Evolutionary conservation across 768 basidiomycete genomes (phyloP), one percentile per base, ranked within the genome.

Genomic region (Hypholoma sublateritium): DNA sequence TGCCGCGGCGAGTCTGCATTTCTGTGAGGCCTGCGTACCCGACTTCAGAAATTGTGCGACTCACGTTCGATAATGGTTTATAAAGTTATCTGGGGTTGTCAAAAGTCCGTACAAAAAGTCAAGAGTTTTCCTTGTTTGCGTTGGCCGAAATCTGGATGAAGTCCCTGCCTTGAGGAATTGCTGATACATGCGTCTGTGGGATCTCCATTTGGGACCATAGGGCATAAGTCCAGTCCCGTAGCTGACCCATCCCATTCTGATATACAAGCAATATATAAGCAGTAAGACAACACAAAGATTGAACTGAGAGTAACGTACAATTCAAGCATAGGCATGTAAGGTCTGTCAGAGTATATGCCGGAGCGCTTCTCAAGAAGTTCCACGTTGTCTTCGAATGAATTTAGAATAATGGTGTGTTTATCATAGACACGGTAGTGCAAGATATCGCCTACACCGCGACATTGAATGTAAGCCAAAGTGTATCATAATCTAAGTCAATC

Each of bases 221-320:
- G 39, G 7, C 39, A 41, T 68, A 7, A 74, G 28, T 1, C 47
- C 69, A 8, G 68, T 19, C 53, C 65, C 68, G 52, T 70, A 72
- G 21, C 67, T 62, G 14, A 25, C 16, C 70, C 66, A 75, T 12
- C 69, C 73, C 66, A 69, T 69, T 13, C 73, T 75, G 48, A 17
- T 32, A 35, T 32, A 5, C 28, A 32, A 9, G 5, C 9, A 32
- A 32, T 32, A 32, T 32, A 32, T 32, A 9, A 32, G 28, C 9
- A 32, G 9, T 32, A 12, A 22, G 44, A 36, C 0, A 11, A 24
- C 28, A n/a, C 28, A 14, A 52, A 11, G 16, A 13, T 2, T 32
- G 22, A 57, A 36, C 24, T n/a, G 14, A 14, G 14, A 3, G 28
- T 9, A 42, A n/a, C 65, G 25, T 62, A 65, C 65, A 69, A 45